Percentiles rank a stretch among this genome's conserved stretches.
Conservation (phyloP, 192 early-diverging fungal genomes). For the Coemansia sp. region DNA sequence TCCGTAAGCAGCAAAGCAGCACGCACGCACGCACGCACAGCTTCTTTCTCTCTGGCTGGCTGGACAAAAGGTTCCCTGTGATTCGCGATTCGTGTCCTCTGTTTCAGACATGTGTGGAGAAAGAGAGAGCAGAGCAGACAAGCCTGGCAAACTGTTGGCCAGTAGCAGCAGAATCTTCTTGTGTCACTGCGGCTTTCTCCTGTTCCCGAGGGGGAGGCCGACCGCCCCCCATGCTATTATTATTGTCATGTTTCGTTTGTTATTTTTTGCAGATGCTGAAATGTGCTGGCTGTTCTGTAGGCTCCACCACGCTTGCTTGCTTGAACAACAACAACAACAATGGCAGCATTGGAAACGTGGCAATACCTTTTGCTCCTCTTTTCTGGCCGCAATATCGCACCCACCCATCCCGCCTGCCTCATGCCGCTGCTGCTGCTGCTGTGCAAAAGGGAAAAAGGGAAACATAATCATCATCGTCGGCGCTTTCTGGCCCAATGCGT, state of each 20-base stretch:
- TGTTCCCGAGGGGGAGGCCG: background rate
- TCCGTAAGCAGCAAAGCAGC: too few species aligned
- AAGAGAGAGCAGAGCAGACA: background rate
- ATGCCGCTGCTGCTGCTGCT: background rate
- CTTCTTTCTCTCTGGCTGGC: too few species aligned
- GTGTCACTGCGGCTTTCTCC: background rate
- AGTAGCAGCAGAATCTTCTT: background rate
- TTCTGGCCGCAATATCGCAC: background rate
- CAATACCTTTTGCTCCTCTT: background rate
- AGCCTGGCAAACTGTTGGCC: background rate
- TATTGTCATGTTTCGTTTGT: background rate
- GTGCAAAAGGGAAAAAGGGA: background rate
- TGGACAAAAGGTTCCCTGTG: too few species aligned
- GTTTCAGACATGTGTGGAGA: background rate
- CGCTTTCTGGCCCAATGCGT: slow-evolving; percentile 3
- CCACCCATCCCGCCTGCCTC: background rate
- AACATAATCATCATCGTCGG: background rate
- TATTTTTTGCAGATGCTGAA: background rate
- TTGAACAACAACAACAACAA: slow-evolving; percentile 6
- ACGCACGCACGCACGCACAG: too few species aligned
- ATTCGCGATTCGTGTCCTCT: background rate
- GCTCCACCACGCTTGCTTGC: background rate
- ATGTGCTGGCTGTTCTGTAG: background rate
- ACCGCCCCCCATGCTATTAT: too few species aligned
- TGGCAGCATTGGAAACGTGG: background rate